phyloP scores from a whole-genome alignment of 2,329 filamentous ascomycete species.

The Diplocarpon rosae region DNA sequence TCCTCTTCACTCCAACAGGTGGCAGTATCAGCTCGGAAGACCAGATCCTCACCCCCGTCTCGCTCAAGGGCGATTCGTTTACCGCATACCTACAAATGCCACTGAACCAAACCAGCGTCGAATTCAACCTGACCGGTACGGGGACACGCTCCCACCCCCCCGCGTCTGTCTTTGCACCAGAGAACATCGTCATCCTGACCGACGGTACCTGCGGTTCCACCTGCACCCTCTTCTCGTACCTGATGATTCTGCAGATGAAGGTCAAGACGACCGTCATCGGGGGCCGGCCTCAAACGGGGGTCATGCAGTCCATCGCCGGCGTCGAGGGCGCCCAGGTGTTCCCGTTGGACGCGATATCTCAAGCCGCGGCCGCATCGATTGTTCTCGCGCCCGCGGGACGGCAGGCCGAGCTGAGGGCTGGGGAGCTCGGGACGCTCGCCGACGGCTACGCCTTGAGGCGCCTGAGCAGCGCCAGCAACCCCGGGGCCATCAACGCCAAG shows the following conservation, averaged over 20 bases:
- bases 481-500: background rate
- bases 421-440: background rate
- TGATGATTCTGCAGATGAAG: conserved; percentile 36
- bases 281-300: conserved; percentile 5
- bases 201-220: conserved; percentile 9
- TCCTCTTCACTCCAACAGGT: background rate
- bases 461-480: background rate
- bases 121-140: background rate
- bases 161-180: conserved; percentile 2
- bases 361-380: background rate
- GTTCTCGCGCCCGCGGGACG: background rate
- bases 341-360: background rate
- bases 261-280: conserved; percentile 43
- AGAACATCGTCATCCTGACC: conserved; percentile 5
- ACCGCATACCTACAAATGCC: background rate
- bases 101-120: background rate
- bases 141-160: background rate
- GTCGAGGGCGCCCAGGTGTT: conserved; percentile 7
- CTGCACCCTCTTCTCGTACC: conserved; percentile 6
- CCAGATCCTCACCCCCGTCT: background rate
- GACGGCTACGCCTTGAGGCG: background rate
- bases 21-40: background rate
- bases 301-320: conserved; percentile 9
- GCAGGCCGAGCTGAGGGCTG: background rate
- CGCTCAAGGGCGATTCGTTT: background rate